Conservation (phyloP, 495 filamentous ascomycete species). For the Annulohypoxylon bovei region DNA sequence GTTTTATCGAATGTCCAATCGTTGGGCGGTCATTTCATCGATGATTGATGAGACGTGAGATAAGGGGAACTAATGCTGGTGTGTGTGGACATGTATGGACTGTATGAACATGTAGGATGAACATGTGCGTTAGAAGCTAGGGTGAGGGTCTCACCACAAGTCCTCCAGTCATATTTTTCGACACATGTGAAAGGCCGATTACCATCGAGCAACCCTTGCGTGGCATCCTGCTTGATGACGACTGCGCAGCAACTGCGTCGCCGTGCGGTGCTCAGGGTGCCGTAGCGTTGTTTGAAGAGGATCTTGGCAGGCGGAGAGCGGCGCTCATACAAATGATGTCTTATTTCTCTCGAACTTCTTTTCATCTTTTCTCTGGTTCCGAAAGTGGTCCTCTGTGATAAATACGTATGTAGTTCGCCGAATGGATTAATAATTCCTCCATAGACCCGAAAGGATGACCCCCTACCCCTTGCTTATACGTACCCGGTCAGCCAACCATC, state of each 20-base stretch:
- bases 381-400: conserved; percentile 3
- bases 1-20: conserved; percentile 26
- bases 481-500: not conserved
- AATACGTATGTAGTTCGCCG: conserved; percentile 10
- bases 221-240: conserved; percentile 37
- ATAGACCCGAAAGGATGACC: conserved; percentile 5
- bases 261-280: not conserved
- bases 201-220: not conserved
- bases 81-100: conserved; percentile 1
- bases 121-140: not conserved
- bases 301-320: not conserved
- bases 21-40: not conserved
- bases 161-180: conserved; percentile 2
- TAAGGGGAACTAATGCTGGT: conserved; percentile 9
- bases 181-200: conserved; percentile 30
- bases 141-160: not conserved
- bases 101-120: too few relatives aligned
- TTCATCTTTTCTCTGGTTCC: conserved; percentile 2
- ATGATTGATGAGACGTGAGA: conserved; percentile 18
- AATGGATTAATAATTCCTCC: conserved; percentile 8
- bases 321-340: conserved; percentile 5
- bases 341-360: not conserved
- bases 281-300: not conserved
- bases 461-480: conserved; percentile 1
- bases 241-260: conserved; percentile 25